Evolutionary conservation across 148 eudicot genomes (phyloP), one percentile per base, ranked within the genome.

Genomic region (Rhododendron henanense): DNA sequence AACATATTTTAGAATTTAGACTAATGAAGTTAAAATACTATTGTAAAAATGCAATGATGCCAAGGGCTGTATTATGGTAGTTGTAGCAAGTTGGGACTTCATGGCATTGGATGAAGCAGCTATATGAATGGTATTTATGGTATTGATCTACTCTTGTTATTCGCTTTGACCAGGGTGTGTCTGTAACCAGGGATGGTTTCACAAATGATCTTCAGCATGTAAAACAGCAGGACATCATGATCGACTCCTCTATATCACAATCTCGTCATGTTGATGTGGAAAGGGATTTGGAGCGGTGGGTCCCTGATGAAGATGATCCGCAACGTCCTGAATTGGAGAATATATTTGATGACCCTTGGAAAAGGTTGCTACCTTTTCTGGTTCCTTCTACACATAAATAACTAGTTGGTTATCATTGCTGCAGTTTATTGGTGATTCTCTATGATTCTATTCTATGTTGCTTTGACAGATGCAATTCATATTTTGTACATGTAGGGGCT

Each of bases 211-310:
- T 89, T 67, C 94, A 88, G 85, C 88, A 59, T 85, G 92, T 90
- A 82, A 93, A 88, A 79, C 94, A 88, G 87, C 92, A 91, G 80
- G 99, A 95, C 76, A 91, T 97, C 84, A 88, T 97, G 98, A 79
- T 93, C 89, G 98, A 97, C 87, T 95, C 99, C 21, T 87, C 79
- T 90, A 95, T 97, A 88, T 95, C 99, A 73, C 94, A 92, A 73
- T 91, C 96, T 86, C 93, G 93, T 59, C 94, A 92, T 83, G 91
- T 88, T 85, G 96, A 93, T 47, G 87, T 78, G 85, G 98, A 90
- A 87, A 92, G 98, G 88, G 96, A 93, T 89, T 88, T 97, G 90
- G 96, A 83, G 87, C 98, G 90, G 47, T 97, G 99, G 99, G 90
- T 93, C 84, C 99, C 99, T 63, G 98, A 97, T 88, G 94, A 87